Conservation (phyloP, 345 rosid genomes). For the Gossypium bickii region DNA sequence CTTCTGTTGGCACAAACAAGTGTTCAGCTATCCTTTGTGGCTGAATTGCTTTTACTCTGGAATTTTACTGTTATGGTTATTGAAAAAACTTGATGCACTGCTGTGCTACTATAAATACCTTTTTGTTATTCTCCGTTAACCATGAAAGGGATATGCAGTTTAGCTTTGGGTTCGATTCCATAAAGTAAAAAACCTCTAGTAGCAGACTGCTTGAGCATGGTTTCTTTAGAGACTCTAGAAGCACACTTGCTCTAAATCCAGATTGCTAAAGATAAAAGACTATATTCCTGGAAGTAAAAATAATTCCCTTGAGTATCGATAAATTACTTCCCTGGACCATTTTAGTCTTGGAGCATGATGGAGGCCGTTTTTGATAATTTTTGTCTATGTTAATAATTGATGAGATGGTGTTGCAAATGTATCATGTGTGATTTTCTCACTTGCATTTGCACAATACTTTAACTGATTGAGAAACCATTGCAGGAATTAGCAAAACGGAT, state of each 20-base stretch:
- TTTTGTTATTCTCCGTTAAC: not conserved
- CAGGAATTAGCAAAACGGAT: constrained; percentile 87
- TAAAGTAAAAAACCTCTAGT: not conserved
- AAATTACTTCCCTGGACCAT: not conserved
- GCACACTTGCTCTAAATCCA: not conserved
- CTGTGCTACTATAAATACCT: not conserved
- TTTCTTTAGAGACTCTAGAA: not conserved
- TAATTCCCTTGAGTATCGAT: not conserved
- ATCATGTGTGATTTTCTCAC: not conserved
- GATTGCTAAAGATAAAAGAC: constrained; percentile 2
- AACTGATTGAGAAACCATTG: constrained; percentile 24
- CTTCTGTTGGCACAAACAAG: not conserved
- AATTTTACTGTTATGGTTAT: not conserved
- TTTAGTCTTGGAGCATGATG: not conserved
- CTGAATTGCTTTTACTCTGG: not conserved
- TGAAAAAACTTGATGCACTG: not conserved
- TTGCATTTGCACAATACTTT: constrained; percentile 10
- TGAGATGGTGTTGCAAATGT: not conserved
- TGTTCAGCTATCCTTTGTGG: not conserved
- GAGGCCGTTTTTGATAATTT: not conserved
- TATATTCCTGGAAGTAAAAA: not conserved
- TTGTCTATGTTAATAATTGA: not conserved
- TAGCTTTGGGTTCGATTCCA: constrained; percentile 3
- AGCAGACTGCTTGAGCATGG: not conserved
- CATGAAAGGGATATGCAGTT: not conserved